Conservation (phyloP, 2,329 filamentous ascomycete species). For the Hysterium pulicare region DNA sequence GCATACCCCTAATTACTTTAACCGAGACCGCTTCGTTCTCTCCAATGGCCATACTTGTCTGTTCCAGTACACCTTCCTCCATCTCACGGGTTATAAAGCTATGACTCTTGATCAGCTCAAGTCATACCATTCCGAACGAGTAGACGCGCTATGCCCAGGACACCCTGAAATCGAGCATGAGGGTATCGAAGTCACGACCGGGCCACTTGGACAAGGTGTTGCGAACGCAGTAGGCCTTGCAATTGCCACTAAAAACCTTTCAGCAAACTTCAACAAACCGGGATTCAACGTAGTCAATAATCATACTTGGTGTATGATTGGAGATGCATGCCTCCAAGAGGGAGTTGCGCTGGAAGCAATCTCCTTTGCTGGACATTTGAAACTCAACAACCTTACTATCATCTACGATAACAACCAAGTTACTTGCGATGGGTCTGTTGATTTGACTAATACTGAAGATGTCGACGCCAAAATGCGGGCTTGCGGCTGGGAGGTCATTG, state of each 20-base stretch:
- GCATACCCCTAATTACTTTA: constrained; percentile 55
- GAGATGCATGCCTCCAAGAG: constrained; percentile 58
- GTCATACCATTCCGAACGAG: constrained; percentile 49
- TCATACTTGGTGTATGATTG: constrained; percentile 56
- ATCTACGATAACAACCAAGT: constrained; percentile 62
- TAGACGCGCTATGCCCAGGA: constrained; percentile 52
- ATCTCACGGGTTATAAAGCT: constrained; percentile 52
- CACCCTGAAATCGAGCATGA: constrained; percentile 58
- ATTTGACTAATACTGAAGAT: constrained; percentile 55
- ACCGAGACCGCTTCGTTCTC: constrained; percentile 61
- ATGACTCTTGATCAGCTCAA: constrained; percentile 59
- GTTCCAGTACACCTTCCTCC: constrained; percentile 54
- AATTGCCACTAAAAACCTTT: constrained; percentile 56
- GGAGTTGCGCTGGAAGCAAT: constrained; percentile 58
- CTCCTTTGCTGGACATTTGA: constrained; percentile 54
- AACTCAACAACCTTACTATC: constrained; percentile 55
- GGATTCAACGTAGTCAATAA: constrained; percentile 49
- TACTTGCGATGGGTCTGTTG: constrained; percentile 57
- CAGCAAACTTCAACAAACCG: constrained; percentile 52
- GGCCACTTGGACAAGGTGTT: constrained; percentile 58
- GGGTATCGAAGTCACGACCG: constrained; percentile 59
- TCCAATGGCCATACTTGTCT: constrained; percentile 59
- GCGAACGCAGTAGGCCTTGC: constrained; percentile 59
- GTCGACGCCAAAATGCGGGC: constrained; percentile 58
- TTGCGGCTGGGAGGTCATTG: constrained; percentile 55